Conservation (phyloP, 2,329 filamentous ascomycete species). For the Aspergillus jensenii region DNA sequence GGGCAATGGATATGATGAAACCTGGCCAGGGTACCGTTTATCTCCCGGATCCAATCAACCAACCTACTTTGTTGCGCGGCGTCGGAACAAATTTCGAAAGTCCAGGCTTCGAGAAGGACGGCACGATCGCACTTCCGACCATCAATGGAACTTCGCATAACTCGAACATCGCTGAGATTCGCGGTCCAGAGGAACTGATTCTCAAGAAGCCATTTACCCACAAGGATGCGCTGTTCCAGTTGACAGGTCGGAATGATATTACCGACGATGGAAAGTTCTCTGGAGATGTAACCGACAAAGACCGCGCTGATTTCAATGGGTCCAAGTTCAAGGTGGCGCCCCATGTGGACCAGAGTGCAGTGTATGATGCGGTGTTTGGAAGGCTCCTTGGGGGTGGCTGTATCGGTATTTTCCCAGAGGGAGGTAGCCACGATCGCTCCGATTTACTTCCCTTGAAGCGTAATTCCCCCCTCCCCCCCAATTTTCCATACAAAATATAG, state of each 20-base stretch:
- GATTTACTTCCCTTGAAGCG: constrained; percentile 86
- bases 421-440: constrained; percentile 91
- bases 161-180: constrained; percentile 78
- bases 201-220: constrained; percentile 87
- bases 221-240: constrained; percentile 70
- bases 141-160: constrained; percentile 78
- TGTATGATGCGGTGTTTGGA: constrained; percentile 90
- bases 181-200: constrained; percentile 75
- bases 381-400: constrained; percentile 80
- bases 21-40: constrained; percentile 78
- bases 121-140: constrained; percentile 82
- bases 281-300: constrained; percentile 53
- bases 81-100: constrained; percentile 79
- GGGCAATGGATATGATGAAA: constrained; percentile 86
- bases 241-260: constrained; percentile 77
- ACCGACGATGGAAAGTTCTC: constrained; percentile 64
- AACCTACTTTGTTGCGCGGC: constrained; percentile 78
- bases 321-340: constrained; percentile 85
- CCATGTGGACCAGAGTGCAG: constrained; percentile 88
- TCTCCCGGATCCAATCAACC: constrained; percentile 80
- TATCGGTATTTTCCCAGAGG: constrained; percentile 95
- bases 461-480: constrained; percentile 23
- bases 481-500: background rate
- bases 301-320: constrained; percentile 64
- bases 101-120: constrained; percentile 69